Conservation (phyloP, 345 rosid species). For the Rubroshorea leprosula region DNA sequence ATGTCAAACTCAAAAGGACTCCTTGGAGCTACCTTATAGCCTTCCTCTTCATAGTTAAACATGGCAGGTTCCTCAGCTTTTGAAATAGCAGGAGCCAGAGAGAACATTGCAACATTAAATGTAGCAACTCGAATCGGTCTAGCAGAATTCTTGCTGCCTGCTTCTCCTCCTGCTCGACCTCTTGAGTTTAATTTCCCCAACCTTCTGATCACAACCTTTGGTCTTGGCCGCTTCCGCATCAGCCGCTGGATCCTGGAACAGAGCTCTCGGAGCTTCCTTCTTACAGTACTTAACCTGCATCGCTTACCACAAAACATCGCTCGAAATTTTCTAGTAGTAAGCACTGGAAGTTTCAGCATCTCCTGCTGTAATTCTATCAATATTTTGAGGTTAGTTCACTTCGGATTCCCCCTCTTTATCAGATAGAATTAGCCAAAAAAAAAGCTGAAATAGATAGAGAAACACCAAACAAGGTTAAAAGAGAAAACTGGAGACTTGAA, state of each 20-base stretch:
- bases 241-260: slow-evolving; percentile 55
- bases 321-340: slow-evolving; percentile 10
- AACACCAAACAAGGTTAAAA: slow-evolving; percentile 7
- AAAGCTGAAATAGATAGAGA: slow-evolving; percentile 2
- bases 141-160: slow-evolving; percentile 21
- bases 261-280: slow-evolving; percentile 46
- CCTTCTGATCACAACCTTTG: slow-evolving; percentile 55
- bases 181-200: slow-evolving; percentile 40
- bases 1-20: slow-evolving; percentile 22
- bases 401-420: not conserved
- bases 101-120: slow-evolving; percentile 93
- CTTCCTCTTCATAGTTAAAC: slow-evolving; percentile 23
- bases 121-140: slow-evolving; percentile 74
- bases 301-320: slow-evolving; percentile 16
- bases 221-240: slow-evolving; percentile 50
- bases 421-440: not conserved
- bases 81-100: slow-evolving; percentile 79
- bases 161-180: slow-evolving; percentile 29
- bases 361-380: not conserved
- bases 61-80: slow-evolving; percentile 30
- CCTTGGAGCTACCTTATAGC: slow-evolving; percentile 13
- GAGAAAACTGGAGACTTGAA: slow-evolving; percentile 10
- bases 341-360: slow-evolving; percentile 5
- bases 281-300: slow-evolving; percentile 36
- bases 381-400: not conserved